Evolutionary conservation across 306 rosid genomes (phyloP).

Genomic region (Prinsepia uniflora): DNA sequence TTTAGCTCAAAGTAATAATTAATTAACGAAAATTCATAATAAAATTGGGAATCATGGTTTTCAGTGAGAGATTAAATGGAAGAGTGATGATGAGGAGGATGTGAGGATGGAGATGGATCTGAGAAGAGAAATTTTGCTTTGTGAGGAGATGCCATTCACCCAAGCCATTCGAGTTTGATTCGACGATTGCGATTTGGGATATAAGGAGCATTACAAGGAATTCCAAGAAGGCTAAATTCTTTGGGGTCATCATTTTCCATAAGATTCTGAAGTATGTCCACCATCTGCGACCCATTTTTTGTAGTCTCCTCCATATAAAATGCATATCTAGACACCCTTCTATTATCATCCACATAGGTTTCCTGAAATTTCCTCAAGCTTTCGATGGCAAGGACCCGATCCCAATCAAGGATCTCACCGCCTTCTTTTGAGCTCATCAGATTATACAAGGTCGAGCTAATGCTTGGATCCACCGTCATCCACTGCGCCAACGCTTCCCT

Average conservation of each 20-base stretch:
- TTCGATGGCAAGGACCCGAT: neutral
- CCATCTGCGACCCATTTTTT: conserved; percentile 13
- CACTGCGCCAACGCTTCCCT: conserved; percentile 43
- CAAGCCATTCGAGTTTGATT: conserved; percentile 25
- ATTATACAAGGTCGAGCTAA: neutral
- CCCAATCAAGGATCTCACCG: neutral
- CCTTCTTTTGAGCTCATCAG: neutral
- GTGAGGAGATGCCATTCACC: conserved; percentile 74
- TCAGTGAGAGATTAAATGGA: conserved; percentile 49
- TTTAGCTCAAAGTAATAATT: conserved; percentile 14
- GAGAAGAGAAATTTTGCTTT: conserved; percentile 74
- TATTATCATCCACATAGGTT: neutral
- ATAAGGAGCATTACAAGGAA: conserved; percentile 8
- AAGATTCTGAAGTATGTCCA: conserved; percentile 27
- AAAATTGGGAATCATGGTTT: neutral
- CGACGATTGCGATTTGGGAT: conserved; percentile 11
- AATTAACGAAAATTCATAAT: neutral
- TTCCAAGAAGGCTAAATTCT: neutral
- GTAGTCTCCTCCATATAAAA: neutral
- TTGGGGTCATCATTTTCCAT: conserved; percentile 9
- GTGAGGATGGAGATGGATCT: conserved; percentile 75
- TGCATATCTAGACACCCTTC: neutral
- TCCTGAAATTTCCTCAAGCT: conserved; percentile 6
- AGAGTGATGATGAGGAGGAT: conserved; percentile 65
- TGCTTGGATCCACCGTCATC: conserved; percentile 42